Percentiles rank a stretch among this genome's conserved stretches.
Evolutionary conservation across 306 rosid genomes (phyloP).

Genomic region (Rosa persica): DNA sequence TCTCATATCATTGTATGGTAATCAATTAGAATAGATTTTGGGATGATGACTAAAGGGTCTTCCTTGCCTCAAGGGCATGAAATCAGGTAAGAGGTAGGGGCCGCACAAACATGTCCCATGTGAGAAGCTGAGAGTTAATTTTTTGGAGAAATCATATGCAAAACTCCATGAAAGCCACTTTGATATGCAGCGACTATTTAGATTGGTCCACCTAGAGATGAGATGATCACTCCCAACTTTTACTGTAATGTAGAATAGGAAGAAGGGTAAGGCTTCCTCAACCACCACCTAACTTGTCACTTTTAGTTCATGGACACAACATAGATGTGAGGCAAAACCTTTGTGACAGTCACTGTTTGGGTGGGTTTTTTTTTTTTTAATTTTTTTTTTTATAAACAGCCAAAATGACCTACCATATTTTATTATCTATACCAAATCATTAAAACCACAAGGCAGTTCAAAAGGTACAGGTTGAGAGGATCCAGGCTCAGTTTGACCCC

Average conservation of each 20-base stretch:
- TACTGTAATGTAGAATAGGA: not conserved
- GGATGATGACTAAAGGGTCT: not conserved
- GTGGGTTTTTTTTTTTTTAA: no score
- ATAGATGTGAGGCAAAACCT: not conserved
- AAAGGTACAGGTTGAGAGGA: not conserved
- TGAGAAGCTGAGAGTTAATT: not conserved
- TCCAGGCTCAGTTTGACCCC: not conserved
- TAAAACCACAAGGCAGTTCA: not conserved
- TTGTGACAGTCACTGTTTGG: no score
- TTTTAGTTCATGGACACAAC: not conserved
- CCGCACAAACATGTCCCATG: slow-evolving; percentile 1
- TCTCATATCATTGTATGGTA: slow-evolving; percentile 2
- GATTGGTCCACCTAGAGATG: slow-evolving; percentile 23
- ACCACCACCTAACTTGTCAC: slow-evolving; percentile 27
- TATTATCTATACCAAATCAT: not conserved
- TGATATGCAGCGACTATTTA: slow-evolving; percentile 1
- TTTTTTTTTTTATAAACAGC: no score
- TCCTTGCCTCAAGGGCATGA: not conserved
- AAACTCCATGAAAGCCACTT: not conserved
- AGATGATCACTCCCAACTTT: slow-evolving; percentile 12
- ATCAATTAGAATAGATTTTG: not conserved
- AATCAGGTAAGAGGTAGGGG: not conserved
- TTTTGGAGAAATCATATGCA: not conserved
- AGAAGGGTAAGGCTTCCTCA: slow-evolving; percentile 12
- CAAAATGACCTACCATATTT: not conserved